A percentile compares a stretch with the other conserved stretches of the same genome.
Evolutionary conservation across 345 rosid genomes (phyloP).

Genomic region (Excoecaria cochinchinensis): DNA sequence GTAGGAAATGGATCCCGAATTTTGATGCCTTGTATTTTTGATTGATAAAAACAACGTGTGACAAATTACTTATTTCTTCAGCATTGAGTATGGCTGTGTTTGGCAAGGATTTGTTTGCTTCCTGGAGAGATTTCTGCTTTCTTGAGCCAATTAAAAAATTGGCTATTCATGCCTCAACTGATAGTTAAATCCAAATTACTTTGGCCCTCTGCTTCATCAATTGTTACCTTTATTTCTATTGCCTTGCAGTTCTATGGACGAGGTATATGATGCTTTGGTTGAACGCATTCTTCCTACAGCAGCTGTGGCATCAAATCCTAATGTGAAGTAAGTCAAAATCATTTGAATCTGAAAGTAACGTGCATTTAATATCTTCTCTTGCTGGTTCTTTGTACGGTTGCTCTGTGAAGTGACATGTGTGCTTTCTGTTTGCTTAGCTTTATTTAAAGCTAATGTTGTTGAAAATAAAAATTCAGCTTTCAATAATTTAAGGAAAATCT

Average conservation of each 20-base stretch:
- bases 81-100: background rate
- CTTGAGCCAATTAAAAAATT: background rate
- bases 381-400: background rate
- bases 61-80: background rate
- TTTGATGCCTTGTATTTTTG: background rate
- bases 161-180: background rate
- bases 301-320: slow-evolving; percentile 51
- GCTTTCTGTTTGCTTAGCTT: background rate
- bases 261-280: slow-evolving; percentile 71
- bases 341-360: slow-evolving; percentile 7
- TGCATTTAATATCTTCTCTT: background rate
- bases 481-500: background rate
- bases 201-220: background rate
- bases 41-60: background rate
- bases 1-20: background rate
- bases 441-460: background rate
- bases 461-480: background rate
- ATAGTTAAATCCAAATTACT: background rate
- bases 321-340: slow-evolving; percentile 50
- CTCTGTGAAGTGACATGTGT: background rate
- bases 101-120: background rate
- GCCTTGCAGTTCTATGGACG: slow-evolving; percentile 67
- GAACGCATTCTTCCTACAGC: slow-evolving; percentile 61
- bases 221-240: background rate
- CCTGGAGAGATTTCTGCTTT: background rate